Evolutionary conservation across 2,329 filamentous ascomycete genomes (phyloP), one percentile per base, ranked within the genome.

Genomic region (Botrytis paeoniae): DNA sequence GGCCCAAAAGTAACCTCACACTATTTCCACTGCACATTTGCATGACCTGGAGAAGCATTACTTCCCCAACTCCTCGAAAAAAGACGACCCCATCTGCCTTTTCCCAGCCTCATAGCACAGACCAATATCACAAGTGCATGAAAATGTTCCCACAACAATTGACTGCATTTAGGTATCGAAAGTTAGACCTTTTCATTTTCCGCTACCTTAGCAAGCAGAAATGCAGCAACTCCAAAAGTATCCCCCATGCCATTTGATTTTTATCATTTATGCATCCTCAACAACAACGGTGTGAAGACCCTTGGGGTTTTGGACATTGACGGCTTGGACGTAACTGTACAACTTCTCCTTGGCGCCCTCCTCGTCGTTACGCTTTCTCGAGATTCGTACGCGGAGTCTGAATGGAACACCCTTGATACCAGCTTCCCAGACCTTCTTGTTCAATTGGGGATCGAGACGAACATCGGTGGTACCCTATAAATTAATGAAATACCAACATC

Each of bases 391-490:
- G 83, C 96, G 95, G 82, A 99, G 89, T 86, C 97, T 92, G 93
- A 92, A 98, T 80, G 95, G 94, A 80, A 98, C 95, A 83, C 96
- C 97, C 93, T 98, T 99, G 89, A 99, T 91, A 86, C 96, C 96
- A 83, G 92, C 89, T 88, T 99, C 96, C 96, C 96, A 99, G 85
- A 99, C 95, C 91, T 99, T 98, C 93, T 99, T 99, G 93, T 99
- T 99, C 83, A 99, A 88, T 88, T 96, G 93, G 83, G 96, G 96
- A 90, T 99, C 96, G 84, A 99, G 87, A 82, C 96, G 96, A 87
- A 99, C 96, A 85, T 99, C 96, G 83, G 89, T 86, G 87, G 96
- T 99, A 84, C 95, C 95, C 96, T 99, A 81, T 74, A 70, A 43
- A 75, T 73, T 74, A 69, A 78, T 77, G 80, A 64, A 74, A 51